A percentile compares a stretch with the other conserved stretches of the same genome.
Evolutionary conservation across 2,329 filamentous ascomycete genomes (phyloP).

Genomic region (Phialophora macrospora): DNA sequence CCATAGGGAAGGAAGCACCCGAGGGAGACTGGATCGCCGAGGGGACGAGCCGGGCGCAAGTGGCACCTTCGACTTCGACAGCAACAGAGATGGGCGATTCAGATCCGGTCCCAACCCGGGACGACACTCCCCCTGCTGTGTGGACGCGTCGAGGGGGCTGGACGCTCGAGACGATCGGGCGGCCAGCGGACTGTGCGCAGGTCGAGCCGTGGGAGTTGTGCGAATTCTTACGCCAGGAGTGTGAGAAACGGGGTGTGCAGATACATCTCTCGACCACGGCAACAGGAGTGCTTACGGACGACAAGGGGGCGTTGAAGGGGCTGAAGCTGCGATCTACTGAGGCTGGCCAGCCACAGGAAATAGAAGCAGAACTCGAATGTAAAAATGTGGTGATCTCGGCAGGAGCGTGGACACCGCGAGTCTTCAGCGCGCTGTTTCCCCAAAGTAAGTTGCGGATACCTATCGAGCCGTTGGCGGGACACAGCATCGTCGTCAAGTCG

Average conservation of each 20-base stretch:
- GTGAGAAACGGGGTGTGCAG: slow-evolving; percentile 64
- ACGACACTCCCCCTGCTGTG: slow-evolving; percentile 57
- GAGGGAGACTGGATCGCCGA: slow-evolving; percentile 66
- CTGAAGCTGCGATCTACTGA: slow-evolving; percentile 43
- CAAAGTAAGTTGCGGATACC: slow-evolving; percentile 59
- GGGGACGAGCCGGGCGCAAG: slow-evolving; percentile 66
- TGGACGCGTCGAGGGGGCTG: slow-evolving; percentile 61
- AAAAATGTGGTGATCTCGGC: slow-evolving; percentile 69
- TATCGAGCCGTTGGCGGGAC: slow-evolving; percentile 68
- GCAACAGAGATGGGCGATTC: slow-evolving; percentile 41
- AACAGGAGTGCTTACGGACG: slow-evolving; percentile 58
- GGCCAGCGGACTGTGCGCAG: slow-evolving; percentile 66
- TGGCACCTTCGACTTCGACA: slow-evolving; percentile 44
- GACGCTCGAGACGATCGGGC: slow-evolving; percentile 65
- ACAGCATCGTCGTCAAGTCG: slow-evolving; percentile 70
- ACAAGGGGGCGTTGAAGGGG: slow-evolving; percentile 58
- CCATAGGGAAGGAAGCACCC: slow-evolving; percentile 44
- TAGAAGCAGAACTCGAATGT: slow-evolving; percentile 63
- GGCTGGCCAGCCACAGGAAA: slow-evolving; percentile 28
- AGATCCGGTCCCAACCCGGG: slow-evolving; percentile 46
- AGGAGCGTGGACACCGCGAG: slow-evolving; percentile 71
- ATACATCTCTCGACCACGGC: slow-evolving; percentile 69
- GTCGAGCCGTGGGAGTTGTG: slow-evolving; percentile 71
- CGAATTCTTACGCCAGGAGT: slow-evolving; percentile 65
- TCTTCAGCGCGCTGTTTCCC: slow-evolving; percentile 70